A percentile compares a stretch with the other conserved stretches of the same genome.
Evolutionary conservation across 2,329 filamentous ascomycete species (phyloP).

Genomic region (Aureobasidium sp.): DNA sequence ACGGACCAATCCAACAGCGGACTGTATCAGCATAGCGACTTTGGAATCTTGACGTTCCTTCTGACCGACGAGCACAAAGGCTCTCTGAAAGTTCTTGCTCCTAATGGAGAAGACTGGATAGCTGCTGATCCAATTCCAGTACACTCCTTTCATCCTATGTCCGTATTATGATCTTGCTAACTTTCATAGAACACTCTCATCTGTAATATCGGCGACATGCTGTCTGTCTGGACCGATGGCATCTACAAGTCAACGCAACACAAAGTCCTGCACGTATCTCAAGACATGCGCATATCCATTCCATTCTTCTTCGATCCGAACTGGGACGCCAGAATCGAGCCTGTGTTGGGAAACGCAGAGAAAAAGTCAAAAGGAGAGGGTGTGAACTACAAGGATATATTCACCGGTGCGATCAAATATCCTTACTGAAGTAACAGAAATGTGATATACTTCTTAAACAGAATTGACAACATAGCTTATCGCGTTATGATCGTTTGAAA

Average conservation of each 20-base stretch:
- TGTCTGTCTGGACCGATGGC: conserved; percentile 36
- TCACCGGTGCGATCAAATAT: conserved; percentile 7
- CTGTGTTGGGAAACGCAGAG: not conserved
- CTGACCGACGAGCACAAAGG: conserved; percentile 6
- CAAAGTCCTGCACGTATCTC: conserved; percentile 48
- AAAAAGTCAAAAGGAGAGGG: not conserved
- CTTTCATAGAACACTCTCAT: not conserved
- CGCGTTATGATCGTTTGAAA: too few species aligned
- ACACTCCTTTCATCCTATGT: not conserved
- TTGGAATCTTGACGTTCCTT: not conserved
- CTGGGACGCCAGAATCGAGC: conserved; percentile 32
- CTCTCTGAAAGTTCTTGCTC: conserved; percentile 6
- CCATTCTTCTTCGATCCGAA: conserved; percentile 53
- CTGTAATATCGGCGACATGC: conserved; percentile 18
- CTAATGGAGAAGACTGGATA: conserved; percentile 6
- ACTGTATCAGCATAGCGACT: conserved; percentile 1
- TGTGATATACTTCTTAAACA: too few species aligned
- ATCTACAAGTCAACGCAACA: conserved; percentile 49
- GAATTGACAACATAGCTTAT: too few species aligned
- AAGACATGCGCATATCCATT: conserved; percentile 48
- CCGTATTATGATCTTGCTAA: not conserved
- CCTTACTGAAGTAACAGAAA: not conserved
- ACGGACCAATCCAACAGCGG: not conserved
- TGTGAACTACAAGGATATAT: conserved; percentile 8
- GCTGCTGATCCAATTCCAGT: not conserved